A percentile compares a stretch with the other conserved stretches of the same genome.
These are phyloP conservation scores for Mucuna pruriens DNA, from an alignment of 306 rosid species.

Conservation along the genomic window DNA sequence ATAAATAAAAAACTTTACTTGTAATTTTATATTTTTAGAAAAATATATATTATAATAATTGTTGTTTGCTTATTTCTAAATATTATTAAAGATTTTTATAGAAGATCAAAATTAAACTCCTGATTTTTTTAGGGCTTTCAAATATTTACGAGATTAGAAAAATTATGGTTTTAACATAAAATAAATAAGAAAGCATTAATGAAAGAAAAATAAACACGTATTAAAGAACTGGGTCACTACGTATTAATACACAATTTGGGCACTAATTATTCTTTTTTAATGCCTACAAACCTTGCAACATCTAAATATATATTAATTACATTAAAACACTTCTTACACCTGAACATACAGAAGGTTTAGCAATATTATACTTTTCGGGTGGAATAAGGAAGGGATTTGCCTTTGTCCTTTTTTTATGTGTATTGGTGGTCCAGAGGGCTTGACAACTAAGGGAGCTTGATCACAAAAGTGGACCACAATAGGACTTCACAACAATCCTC, in stretches of 20 bases:
- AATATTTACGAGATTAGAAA: neutral
- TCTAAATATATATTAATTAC: neutral
- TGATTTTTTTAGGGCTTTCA: neutral
- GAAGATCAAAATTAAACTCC: neutral
- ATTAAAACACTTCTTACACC: neutral
- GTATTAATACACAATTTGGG: neutral
- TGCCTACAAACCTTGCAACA: neutral
- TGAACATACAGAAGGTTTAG: neutral
- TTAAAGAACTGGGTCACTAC: neutral
- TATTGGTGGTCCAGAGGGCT: neutral
- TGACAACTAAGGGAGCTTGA: neutral
- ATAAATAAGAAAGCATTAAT: neutral
- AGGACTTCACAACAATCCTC: neutral
- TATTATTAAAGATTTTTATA: neutral
- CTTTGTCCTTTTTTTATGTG: neutral
- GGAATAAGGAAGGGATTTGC: neutral
- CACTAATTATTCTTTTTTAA: neutral
- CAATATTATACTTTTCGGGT: neutral
- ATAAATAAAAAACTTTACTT: neutral
- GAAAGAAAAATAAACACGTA: neutral
- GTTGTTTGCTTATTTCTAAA: neutral
- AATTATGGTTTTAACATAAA: neutral
- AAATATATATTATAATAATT: neutral
- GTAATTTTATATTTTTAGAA: neutral
- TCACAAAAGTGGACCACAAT: neutral